Evolutionary conservation across 148 eudicot species (phyloP), one percentile per base, ranked within the genome.

Genomic region (Rheum nobile): DNA sequence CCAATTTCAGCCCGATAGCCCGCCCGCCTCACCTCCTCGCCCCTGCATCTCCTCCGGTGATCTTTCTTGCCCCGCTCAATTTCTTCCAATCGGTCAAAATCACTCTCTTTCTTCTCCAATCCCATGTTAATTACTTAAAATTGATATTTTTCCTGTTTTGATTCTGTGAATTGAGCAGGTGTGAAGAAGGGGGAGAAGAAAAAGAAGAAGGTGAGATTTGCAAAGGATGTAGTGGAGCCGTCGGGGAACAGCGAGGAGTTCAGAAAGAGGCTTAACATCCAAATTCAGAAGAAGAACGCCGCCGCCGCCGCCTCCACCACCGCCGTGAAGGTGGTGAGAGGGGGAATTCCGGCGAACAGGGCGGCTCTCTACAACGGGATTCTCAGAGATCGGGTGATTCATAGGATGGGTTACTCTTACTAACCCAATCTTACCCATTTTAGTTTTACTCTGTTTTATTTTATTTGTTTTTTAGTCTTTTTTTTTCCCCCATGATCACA

Each of bases 151-250:
- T 0, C 7, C 21, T 29, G 4, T 16, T 32, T 32, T 31, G 61
- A 31, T 19, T 67, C 17, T 73, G 44, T 37, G 4, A 29, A 12
- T 3, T 29, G 37, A 32, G 70, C 9, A 2, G 65, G 68, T 71
- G 77, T 69, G 80, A 55, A 59, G 21, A 82, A 63, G 73, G 84
- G 76, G 42, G 81, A 81, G 76, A 85, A 80, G 75, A 85, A 80
- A 86, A 88, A 86, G 84, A 93, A 90, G 75, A 90, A 72, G 77
- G 98, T 93, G 75, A 89, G 86, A 75, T 93, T 93, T 76, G 97
- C 98, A 22, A 87, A 89, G 75, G 96, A 93, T 79, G 98, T 93
- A 80, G 86, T 88, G 81, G 97, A 93, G 74, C 86, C 92, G 47
- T 74, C 44, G 12, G 92, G 92, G 13, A 79, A 89, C 81, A 79